phyloP scores from a whole-genome alignment of 768 basidiomycete species.

The Pluteus cervinus region DNA sequence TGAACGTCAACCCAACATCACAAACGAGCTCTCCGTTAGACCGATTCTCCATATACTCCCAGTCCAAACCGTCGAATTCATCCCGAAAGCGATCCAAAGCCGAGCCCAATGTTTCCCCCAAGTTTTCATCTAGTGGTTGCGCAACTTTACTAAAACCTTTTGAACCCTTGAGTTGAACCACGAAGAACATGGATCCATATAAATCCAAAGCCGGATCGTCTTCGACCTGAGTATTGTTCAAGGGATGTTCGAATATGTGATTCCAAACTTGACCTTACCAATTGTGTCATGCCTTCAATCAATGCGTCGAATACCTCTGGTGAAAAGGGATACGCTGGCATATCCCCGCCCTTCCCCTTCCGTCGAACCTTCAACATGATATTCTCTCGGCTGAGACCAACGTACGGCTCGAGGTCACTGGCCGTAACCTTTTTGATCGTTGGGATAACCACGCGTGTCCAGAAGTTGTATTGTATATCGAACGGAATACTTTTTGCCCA shows the following conservation, averaged over 20 bases:
- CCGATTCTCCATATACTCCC: slow-evolving; percentile 11
- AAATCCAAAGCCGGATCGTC: neutral
- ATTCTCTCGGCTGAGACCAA: slow-evolving; percentile 6
- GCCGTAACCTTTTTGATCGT: slow-evolving; percentile 1
- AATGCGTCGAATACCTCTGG: slow-evolving; percentile 1
- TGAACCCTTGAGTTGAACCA: slow-evolving; percentile 12
- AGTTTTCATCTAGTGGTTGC: neutral
- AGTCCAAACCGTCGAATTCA: slow-evolving; percentile 9
- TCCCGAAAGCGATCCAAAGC: slow-evolving; percentile 2
- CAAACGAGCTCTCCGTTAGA: slow-evolving; percentile 8
- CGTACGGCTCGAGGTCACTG: slow-evolving; percentile 2
- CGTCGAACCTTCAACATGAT: slow-evolving; percentile 8
- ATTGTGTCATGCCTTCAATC: slow-evolving; percentile 1
- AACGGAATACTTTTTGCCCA: slow-evolving; percentile 10
- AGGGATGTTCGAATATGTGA: neutral
- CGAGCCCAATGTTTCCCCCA: too few species aligned
- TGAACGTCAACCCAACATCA: slow-evolving; percentile 12
- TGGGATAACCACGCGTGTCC: slow-evolving; percentile 9
- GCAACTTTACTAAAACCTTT: slow-evolving; percentile 7
- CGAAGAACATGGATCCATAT: slow-evolving; percentile 15
- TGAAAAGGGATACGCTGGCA: slow-evolving; percentile 8
- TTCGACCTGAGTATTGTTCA: neutral
- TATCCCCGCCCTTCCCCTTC: neutral
- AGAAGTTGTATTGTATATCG: slow-evolving; percentile 9
- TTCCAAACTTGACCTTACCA: slow-evolving; percentile 1